phyloP scores from a whole-genome alignment of 2,329 filamentous ascomycete species.

The Metarhizium album region DNA sequence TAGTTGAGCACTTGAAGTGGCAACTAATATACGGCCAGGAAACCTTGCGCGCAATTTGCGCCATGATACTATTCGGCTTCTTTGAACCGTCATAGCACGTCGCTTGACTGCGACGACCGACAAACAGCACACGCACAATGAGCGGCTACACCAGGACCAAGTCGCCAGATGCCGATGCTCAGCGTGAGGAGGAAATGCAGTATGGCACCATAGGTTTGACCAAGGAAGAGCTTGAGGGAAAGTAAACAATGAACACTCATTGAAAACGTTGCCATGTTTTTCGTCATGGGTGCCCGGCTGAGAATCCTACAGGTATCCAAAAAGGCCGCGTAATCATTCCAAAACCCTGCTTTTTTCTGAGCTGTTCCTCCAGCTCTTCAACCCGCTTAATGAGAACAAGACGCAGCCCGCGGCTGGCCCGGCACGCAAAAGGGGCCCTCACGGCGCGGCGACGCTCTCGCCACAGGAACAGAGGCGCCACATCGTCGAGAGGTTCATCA shows the following conservation, averaged over 20 bases:
- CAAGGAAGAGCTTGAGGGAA: constrained; percentile 32
- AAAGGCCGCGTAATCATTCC: constrained; percentile 69
- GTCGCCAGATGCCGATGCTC: constrained; percentile 28
- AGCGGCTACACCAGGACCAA: constrained; percentile 9
- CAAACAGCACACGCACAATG: background rate
- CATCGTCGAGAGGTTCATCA: constrained; percentile 80
- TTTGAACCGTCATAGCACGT: too few relatives aligned
- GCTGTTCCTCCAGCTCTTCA: constrained; percentile 68
- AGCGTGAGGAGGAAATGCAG: constrained; percentile 41
- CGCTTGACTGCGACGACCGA: background rate
- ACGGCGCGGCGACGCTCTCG: constrained; percentile 47
- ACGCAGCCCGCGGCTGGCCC: constrained; percentile 57
- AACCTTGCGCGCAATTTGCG: too few relatives aligned
- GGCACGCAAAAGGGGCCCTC: constrained; percentile 46
- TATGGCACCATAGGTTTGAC: constrained; percentile 31
- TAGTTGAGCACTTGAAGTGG: too few relatives aligned
- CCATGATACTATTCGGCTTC: too few relatives aligned
- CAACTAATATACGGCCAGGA: too few relatives aligned
- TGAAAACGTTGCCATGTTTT: background rate
- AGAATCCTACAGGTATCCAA: constrained; percentile 54
- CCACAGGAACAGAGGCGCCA: constrained; percentile 69
- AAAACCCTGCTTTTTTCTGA: constrained; percentile 75
- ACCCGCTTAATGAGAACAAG: constrained; percentile 67
- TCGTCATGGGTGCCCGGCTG: background rate
- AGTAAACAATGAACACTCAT: constrained; percentile 21